These are phyloP conservation scores for Blastocystis sp. DNA, from an alignment of 352 stramenopile species.

Conservation along the genomic window DNA sequence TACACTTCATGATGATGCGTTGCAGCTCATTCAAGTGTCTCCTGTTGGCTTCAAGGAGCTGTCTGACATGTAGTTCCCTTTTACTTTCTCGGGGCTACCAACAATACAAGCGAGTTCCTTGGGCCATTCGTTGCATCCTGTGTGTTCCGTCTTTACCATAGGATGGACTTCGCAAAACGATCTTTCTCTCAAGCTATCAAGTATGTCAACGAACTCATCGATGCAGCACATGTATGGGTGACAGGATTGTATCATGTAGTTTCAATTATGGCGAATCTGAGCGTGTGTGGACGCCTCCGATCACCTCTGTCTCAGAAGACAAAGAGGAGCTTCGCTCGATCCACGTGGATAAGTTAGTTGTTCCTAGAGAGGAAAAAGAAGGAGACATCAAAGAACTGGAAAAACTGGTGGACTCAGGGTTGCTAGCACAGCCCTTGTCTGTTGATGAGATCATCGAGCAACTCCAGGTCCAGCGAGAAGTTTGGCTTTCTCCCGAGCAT, in stretches of 20 bases:
- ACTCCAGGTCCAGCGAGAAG: background rate
- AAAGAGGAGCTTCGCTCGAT: background rate
- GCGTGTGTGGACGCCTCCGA: background rate
- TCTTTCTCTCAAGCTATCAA: background rate
- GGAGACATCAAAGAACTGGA: background rate
- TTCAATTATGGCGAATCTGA: background rate
- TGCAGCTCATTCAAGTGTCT: background rate
- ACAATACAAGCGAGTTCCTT: background rate
- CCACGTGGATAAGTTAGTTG: background rate
- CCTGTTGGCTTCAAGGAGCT: background rate
- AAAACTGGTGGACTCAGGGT: background rate
- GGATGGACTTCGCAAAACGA: background rate
- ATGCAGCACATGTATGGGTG: background rate
- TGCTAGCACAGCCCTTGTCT: slow-evolving; percentile 1
- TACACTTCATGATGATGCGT: background rate
- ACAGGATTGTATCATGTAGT: background rate
- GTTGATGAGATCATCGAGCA: background rate
- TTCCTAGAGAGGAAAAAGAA: too few relatives aligned
- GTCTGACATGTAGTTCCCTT: background rate
- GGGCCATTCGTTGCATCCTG: background rate
- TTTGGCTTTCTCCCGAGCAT: background rate
- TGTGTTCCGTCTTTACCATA: background rate
- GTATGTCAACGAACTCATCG: background rate
- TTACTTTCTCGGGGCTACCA: background rate
- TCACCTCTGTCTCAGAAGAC: background rate